Evolutionary conservation across 176 grass and related monocot species (phyloP), one percentile per base, ranked within the genome.

Genomic region (Urochloa ruziziensis): DNA sequence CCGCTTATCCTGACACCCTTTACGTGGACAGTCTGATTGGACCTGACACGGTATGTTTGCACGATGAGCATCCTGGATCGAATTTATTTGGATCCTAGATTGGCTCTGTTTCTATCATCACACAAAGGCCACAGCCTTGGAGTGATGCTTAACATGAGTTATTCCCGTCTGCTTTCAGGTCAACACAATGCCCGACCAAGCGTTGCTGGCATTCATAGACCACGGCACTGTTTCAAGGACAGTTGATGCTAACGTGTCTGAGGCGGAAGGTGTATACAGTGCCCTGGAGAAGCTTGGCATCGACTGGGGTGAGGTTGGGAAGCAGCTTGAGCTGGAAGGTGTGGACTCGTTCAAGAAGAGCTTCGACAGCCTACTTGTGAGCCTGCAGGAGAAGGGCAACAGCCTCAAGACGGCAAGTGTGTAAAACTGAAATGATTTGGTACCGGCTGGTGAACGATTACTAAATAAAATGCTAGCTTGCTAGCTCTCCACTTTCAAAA

Each of bases 1-100:
- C 93, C 47, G 93, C 97, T 63, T 99, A 99, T 58, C 54, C 89
- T 14, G 97, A 99, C 79, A 99, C 97, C 14, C 89, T 99, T 70
- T 99, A 99, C 37, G 93, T 99, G 39, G 97, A 96, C 79, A 91
- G 93, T 89, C 93, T 99, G 65, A 99, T 99, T 34, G 97, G 97
- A 89, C 97, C 97, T 71, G 97, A 99, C 76, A 91, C 97, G 24
- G 97, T 99, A 33, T 86, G 86, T 87, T 80, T 82, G 21, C 18
- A 15, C 13, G 23, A 66, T 16, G 33, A 67, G 14, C 86, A 66
- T 23, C 16, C 8, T 49, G 28, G 40, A 27, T 47, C 0, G 47
- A 66, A 9, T 58, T 73, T 59, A 2, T 13, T 42, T n/a, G 28
- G 52, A 69, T 84, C 21, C 25, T 56, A 62, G 44, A 62, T 51